A percentile compares a stretch with the other conserved stretches of the same genome.
These are phyloP conservation scores for Puccinia hordei DNA, from an alignment of 1,284 basidiomycete genomes.

Conservation along the genomic window DNA sequence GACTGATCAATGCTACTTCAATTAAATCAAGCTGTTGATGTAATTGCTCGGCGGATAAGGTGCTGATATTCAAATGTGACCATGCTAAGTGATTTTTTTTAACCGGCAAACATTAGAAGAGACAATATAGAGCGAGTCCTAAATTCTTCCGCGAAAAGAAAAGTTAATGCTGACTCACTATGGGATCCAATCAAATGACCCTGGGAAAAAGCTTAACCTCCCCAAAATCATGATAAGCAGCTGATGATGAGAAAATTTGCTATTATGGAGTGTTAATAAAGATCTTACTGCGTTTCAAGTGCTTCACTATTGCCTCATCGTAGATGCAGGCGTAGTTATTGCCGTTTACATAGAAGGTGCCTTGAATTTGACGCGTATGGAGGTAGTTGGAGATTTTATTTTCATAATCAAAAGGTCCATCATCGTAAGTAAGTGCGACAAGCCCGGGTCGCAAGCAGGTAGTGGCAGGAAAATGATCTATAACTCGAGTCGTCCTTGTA, in stretches of 20 bases:
- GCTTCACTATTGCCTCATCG: conserved; percentile 19
- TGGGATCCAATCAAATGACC: conserved; percentile 36
- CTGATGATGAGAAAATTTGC: background rate
- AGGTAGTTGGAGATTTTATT: conserved; percentile 37
- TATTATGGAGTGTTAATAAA: background rate
- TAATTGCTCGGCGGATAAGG: conserved; percentile 24
- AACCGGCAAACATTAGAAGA: background rate
- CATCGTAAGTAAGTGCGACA: conserved; percentile 37
- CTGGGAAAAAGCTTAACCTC: conserved; percentile 10
- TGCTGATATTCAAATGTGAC: conserved; percentile 46
- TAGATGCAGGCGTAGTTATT: conserved; percentile 41
- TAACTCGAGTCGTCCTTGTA: background rate
- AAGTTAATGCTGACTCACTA: background rate
- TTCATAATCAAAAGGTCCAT: conserved; percentile 35
- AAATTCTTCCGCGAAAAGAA: background rate
- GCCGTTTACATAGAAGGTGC: conserved; percentile 47
- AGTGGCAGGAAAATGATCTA: background rate
- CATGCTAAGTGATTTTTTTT: conserved; percentile 10
- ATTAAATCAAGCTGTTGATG: conserved; percentile 34
- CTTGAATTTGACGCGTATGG: conserved; percentile 1
- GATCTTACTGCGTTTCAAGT: conserved; percentile 24
- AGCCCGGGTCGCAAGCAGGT: conserved; percentile 4
- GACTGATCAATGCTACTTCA: conserved; percentile 43
- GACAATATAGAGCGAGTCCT: background rate
- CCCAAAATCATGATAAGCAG: background rate